These are phyloP conservation scores for Byssothecium circinans DNA, from an alignment of 2,329 filamentous ascomycete species.

Conservation along the genomic window DNA sequence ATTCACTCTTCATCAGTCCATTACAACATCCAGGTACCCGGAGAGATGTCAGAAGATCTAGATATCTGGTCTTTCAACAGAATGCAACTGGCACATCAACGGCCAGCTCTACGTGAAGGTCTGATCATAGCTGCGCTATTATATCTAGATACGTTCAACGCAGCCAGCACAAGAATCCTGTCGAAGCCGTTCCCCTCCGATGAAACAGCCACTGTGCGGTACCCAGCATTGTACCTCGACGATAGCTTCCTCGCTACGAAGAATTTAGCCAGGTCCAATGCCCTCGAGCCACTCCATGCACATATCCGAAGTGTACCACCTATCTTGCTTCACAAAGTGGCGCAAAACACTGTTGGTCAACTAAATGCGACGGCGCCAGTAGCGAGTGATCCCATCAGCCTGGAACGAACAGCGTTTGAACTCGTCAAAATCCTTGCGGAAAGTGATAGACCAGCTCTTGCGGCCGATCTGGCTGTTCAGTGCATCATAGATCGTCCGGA, in stretches of 20 bases:
- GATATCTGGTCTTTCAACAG: constrained; percentile 12
- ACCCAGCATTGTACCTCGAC: constrained; percentile 39
- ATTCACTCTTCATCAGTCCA: not conserved
- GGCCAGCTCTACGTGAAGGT: constrained; percentile 30
- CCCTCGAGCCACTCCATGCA: not conserved
- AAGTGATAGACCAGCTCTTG: constrained; percentile 37
- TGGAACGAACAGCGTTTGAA: constrained; percentile 27
- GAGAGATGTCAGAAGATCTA: constrained; percentile 2
- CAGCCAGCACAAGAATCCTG: constrained; percentile 22
- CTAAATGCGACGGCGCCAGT: constrained; percentile 7
- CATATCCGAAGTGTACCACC: constrained; percentile 20
- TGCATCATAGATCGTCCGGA: constrained; percentile 37
- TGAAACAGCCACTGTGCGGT: constrained; percentile 24
- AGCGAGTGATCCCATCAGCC: constrained; percentile 8
- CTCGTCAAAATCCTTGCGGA: constrained; percentile 26
- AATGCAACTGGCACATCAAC: constrained; percentile 3
- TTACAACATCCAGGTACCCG: constrained; percentile 9
- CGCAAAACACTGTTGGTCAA: constrained; percentile 13
- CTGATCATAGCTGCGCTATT: constrained; percentile 38
- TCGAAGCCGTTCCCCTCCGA: constrained; percentile 27
- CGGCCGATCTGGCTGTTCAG: constrained; percentile 28
- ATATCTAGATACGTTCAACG: constrained; percentile 30
- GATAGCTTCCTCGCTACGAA: not conserved
- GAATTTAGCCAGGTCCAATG: not conserved
- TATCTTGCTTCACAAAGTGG: constrained; percentile 17